phyloP scores from a whole-genome alignment of 371 early-diverging fungal genomes.

The Mortierella sp. region DNA sequence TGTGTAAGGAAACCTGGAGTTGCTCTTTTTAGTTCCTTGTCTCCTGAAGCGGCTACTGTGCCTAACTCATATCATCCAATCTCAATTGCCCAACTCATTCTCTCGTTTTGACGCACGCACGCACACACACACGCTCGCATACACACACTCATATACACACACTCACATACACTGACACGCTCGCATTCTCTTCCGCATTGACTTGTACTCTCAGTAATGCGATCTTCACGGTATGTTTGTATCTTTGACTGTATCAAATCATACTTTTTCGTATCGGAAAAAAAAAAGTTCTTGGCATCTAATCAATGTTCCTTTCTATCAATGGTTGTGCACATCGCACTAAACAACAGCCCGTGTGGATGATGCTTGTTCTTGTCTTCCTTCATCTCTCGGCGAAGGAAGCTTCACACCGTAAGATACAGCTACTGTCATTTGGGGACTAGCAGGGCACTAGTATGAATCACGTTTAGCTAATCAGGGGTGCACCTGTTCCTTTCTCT shows the following conservation, averaged over 20 bases:
- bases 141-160: neutral
- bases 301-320: neutral
- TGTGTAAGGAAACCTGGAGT: too few relatives aligned
- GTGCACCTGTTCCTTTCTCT: neutral
- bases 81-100: too few relatives aligned
- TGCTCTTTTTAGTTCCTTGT: neutral
- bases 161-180: neutral
- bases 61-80: neutral
- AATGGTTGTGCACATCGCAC: neutral
- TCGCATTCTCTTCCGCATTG: neutral
- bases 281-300: neutral
- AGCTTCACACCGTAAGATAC: conserved; percentile 23
- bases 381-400: conserved; percentile 45
- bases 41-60: neutral
- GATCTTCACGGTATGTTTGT: conserved; percentile 32
- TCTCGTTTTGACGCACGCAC: too few relatives aligned
- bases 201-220: conserved; percentile 31
- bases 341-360: conserved; percentile 41
- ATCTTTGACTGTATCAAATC: neutral
- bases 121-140: too few relatives aligned
- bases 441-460: neutral
- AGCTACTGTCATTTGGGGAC: neutral
- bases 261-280: neutral
- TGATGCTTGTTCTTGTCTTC: conserved; percentile 53
- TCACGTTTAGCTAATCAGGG: too few relatives aligned